Percentiles rank a stretch among this genome's conserved stretches.
Evolutionary conservation across 805 yeast species (phyloP).

Genomic region (Wickerhamiella lipophila): DNA sequence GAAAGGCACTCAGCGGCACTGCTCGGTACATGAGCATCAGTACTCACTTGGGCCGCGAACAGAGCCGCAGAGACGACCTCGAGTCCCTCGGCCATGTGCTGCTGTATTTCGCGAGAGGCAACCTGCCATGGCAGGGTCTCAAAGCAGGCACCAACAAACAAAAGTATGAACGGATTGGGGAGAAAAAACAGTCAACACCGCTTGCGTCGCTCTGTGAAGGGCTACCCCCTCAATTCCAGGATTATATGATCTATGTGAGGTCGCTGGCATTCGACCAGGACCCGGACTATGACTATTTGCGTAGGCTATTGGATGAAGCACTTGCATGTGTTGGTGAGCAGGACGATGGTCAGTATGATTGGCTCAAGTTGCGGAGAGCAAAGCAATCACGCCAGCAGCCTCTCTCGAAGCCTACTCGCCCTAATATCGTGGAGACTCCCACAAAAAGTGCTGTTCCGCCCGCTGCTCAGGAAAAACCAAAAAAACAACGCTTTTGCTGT

Average conservation of each 20-base stretch:
- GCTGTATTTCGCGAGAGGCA: constrained; percentile 86
- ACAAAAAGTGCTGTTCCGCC: constrained; percentile 2
- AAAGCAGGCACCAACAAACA: constrained; percentile 97
- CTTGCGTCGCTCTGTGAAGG: constrained; percentile 79
- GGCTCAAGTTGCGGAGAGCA: constrained; percentile 52
- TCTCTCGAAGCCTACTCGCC: constrained; percentile 10
- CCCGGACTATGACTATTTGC: constrained; percentile 84
- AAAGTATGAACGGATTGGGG: constrained; percentile 94
- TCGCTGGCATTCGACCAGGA: constrained; percentile 82
- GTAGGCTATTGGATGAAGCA: constrained; percentile 65
- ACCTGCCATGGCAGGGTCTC: constrained; percentile 96
- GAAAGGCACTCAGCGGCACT: constrained; percentile 90
- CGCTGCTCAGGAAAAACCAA: background rate
- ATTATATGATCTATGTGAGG: constrained; percentile 79
- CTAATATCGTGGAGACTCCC: constrained; percentile 9
- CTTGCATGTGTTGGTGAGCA: constrained; percentile 55
- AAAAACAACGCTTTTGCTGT: constrained; percentile 9
- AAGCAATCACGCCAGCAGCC: constrained; percentile 8
- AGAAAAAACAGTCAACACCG: constrained; percentile 82
- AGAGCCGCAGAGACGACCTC: constrained; percentile 88
- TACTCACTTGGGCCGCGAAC: constrained; percentile 95
- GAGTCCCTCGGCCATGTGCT: constrained; percentile 96
- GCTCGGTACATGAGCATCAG: constrained; percentile 98
- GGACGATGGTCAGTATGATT: constrained; percentile 87
- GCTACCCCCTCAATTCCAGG: constrained; percentile 84